These are phyloP conservation scores for Byssochlamys sp. DNA, from an alignment of 2,329 filamentous ascomycete species.

Conservation along the genomic window DNA sequence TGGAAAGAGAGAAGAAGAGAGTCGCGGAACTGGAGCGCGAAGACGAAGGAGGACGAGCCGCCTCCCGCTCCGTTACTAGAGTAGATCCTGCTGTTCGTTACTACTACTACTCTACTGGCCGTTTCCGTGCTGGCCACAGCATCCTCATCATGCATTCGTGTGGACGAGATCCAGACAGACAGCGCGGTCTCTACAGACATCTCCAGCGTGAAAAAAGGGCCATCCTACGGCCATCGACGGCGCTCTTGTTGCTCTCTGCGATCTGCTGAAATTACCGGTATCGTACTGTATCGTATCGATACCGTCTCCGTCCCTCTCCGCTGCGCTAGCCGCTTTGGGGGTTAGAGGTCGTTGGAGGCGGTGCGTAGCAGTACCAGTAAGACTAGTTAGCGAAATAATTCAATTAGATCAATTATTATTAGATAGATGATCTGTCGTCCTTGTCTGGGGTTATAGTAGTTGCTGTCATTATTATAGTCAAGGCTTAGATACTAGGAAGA, in stretches of 20 bases:
- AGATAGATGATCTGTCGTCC: no score
- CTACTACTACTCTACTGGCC: background rate
- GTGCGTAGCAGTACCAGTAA: background rate
- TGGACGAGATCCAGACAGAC: background rate
- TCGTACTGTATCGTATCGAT: background rate
- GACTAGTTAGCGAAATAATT: no score
- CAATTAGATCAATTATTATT: no score
- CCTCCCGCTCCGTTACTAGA: background rate
- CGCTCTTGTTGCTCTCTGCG: background rate
- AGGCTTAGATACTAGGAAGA: background rate
- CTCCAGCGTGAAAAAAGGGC: background rate
- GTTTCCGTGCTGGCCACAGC: background rate
- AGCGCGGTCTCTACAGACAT: background rate
- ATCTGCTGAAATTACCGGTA: background rate
- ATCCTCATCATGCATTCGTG: background rate
- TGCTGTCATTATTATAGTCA: no score
- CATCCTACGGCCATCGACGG: background rate
- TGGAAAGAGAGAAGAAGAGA: background rate
- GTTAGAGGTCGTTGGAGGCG: background rate
- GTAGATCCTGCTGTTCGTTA: no score
- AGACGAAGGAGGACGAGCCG: background rate
- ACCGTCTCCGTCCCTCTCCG: constrained; percentile 6
- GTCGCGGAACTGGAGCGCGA: background rate
- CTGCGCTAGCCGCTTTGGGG: background rate
- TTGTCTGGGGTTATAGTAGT: no score